These are phyloP conservation scores for Carex pumila DNA, from an alignment of 176 grass and related monocot species.

Conservation along the genomic window DNA sequence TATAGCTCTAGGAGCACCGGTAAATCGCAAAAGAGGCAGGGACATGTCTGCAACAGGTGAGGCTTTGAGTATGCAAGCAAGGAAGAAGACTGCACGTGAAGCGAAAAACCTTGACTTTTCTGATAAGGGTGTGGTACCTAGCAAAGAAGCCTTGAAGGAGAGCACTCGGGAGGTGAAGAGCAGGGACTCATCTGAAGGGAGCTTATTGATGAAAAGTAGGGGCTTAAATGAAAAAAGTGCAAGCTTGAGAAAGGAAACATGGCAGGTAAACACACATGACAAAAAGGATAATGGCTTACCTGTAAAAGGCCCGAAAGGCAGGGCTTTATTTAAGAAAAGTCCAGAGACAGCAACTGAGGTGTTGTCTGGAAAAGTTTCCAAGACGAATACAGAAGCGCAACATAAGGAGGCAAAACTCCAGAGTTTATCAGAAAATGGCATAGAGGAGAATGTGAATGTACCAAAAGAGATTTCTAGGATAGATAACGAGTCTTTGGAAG, in stretches of 20 bases:
- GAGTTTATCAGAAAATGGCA: slow-evolving; percentile 4
- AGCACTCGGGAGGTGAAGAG: neutral
- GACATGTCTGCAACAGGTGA: slow-evolving; percentile 10
- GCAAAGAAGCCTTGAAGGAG: slow-evolving; percentile 12
- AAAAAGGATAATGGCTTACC: neutral
- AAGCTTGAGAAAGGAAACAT: slow-evolving; percentile 8
- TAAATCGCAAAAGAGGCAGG: slow-evolving; percentile 16
- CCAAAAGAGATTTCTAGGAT: neutral
- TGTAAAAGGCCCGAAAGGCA: neutral
- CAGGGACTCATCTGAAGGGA: slow-evolving; percentile 13
- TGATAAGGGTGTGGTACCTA: neutral
- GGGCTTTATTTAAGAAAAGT: neutral
- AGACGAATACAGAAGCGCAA: neutral
- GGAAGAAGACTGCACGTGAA: neutral
- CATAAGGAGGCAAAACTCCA: neutral
- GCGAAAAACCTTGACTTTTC: slow-evolving; percentile 3
- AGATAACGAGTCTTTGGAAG: slow-evolving; percentile 1
- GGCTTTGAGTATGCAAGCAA: slow-evolving; percentile 1
- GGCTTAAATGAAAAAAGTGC: neutral
- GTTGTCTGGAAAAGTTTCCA: neutral
- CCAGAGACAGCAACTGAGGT: neutral
- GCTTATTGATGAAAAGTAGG: neutral
- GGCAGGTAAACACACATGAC: neutral
- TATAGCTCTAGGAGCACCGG: slow-evolving; percentile 1
- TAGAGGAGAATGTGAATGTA: neutral